Evolutionary conservation across 2,329 filamentous ascomycete species (phyloP).

Genomic region (Neofusicoccum ribis): DNA sequence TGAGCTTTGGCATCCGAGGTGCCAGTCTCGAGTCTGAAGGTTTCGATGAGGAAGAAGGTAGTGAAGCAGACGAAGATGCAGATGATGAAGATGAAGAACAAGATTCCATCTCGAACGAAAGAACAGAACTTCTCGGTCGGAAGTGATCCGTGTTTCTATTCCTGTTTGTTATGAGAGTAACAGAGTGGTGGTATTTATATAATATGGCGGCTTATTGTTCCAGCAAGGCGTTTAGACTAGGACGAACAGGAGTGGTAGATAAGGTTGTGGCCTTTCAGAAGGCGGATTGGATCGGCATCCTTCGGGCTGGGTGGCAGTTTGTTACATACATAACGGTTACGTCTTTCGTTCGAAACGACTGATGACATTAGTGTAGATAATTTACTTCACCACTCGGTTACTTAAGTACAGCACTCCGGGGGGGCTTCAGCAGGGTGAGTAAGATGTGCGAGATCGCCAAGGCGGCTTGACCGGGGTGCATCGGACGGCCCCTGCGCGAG

Average conservation of each 20-base stretch:
- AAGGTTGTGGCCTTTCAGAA: neutral
- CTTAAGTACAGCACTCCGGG: neutral
- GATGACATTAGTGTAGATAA: neutral
- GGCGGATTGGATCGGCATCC: too few species aligned
- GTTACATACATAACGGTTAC: neutral
- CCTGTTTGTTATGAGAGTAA: neutral
- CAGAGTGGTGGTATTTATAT: neutral
- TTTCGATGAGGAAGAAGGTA: slow-evolving; percentile 47
- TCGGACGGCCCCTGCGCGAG: slow-evolving; percentile 17
- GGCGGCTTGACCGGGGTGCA: neutral
- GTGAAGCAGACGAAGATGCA: slow-evolving; percentile 47
- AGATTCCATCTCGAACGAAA: slow-evolving; percentile 18
- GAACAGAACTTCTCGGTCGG: neutral
- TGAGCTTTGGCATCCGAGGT: slow-evolving; percentile 76
- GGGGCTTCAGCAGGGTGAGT: too few species aligned
- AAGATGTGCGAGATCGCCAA: neutral
- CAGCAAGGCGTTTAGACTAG: slow-evolving; percentile 13
- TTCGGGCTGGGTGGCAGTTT: neutral
- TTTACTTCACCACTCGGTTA: neutral
- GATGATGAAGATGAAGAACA: slow-evolving; percentile 32
- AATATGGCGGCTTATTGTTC: neutral
- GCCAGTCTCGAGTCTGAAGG: slow-evolving; percentile 59
- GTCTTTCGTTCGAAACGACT: neutral
- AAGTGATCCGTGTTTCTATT: neutral
- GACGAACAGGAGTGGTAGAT: neutral